Base-by-base conservation (phyloP, 1,139 yeast genomes). In the Yamadazyma triangularis region DNA sequence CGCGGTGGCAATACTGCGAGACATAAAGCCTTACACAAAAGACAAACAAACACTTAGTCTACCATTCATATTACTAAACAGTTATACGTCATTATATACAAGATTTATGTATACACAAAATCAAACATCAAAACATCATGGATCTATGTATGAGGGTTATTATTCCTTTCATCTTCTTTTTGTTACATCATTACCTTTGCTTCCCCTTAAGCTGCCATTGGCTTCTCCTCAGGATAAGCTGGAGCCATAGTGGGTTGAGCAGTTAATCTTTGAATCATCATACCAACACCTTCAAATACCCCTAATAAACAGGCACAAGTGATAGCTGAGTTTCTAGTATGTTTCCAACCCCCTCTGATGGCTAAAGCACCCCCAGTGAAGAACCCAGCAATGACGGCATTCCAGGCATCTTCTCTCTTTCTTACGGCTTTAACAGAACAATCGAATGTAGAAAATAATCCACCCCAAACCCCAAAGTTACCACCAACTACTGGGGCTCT, bases 391-490 rank as follows among this genome's bases (percentile, higher is more conserved):
- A 91, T 83, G 50, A 91, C 91, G 39, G 97, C 96, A 58, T 91
- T 91, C 85, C 95, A 86, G 8, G 97, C 96, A 58, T 91, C 99
- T 63, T 91, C 99, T 67, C 96, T 86, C 62, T 86, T 84, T 68
- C 99, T 84, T 24, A 91, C 77, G 2, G 93, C 95, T 63, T 91
- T 91, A 31, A 91, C 95, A 18, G 91, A 75, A 70, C 99, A 91
- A 62, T 91, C 98, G 56, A 81, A 93, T 6, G 95, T 83, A 23
- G 96, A 86, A 57, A 93, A 91, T 48, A 91, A 69, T 38, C 99
- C 99, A 70, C 98, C 99, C 99, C 99, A 91, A 25, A 87, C 96
- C 63, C 98, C 98, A 53, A 91, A 91, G 63, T 91, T 91, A 52
- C 99, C 99, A 42, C 98, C 99, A 35, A 91, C 89, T 31, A 91